These are phyloP conservation scores for Penicillium waksmanii DNA, from an alignment of 495 filamentous ascomycete species.

Conservation along the genomic window DNA sequence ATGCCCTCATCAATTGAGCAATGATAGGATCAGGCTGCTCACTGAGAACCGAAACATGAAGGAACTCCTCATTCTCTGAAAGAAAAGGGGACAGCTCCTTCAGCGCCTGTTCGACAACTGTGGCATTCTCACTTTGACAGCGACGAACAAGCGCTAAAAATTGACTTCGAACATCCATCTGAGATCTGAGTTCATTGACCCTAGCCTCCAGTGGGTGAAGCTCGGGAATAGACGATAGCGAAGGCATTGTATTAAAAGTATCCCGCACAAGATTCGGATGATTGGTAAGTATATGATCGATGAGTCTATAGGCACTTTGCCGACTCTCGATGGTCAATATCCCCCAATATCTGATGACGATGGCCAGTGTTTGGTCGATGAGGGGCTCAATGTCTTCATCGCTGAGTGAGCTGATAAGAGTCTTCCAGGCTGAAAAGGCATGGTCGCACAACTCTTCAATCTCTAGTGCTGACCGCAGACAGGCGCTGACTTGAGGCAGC, in stretches of 20 bases:
- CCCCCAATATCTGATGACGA: conserved; percentile 80
- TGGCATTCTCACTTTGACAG: conserved; percentile 78
- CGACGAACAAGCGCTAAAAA: conserved; percentile 72
- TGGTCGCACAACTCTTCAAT: conserved; percentile 70
- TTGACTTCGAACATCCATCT: conserved; percentile 61
- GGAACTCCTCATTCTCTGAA: conserved; percentile 70
- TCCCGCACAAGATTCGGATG: conserved; percentile 62
- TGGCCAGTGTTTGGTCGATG: conserved; percentile 84
- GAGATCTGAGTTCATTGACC: conserved; percentile 63
- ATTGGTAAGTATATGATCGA: conserved; percentile 66
- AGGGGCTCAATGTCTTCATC: conserved; percentile 78
- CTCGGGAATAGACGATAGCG: conserved; percentile 70
- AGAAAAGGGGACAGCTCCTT: conserved; percentile 76
- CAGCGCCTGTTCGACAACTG: conserved; percentile 79
- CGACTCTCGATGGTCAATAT: conserved; percentile 64
- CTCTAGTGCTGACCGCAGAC: conserved; percentile 80
- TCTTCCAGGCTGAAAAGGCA: conserved; percentile 82
- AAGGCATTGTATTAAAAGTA: conserved; percentile 74
- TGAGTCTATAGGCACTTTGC: conserved; percentile 58
- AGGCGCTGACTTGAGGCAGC: conserved; percentile 83
- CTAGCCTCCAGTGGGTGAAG: conserved; percentile 66
- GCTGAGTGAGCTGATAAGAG: conserved; percentile 71
- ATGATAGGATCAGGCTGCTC: conserved; percentile 84
- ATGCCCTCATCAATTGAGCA: conserved; percentile 66
- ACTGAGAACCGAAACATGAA: conserved; percentile 80